Base-by-base conservation (phyloP, 768 basidiomycete species). In the Tricholoma bakamatsutake region DNA sequence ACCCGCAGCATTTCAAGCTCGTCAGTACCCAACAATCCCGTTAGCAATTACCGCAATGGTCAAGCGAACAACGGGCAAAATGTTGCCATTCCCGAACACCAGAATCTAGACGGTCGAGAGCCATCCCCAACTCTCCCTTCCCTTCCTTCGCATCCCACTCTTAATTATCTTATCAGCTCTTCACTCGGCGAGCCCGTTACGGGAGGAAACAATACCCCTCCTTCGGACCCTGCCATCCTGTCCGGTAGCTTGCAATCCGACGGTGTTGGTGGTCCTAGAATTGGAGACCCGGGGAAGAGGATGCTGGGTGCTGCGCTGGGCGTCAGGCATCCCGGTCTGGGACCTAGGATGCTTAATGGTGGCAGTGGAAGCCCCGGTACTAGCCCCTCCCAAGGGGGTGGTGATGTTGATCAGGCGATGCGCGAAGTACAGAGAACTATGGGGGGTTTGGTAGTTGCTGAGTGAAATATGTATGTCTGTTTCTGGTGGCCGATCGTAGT, bases 261-360 rank as follows among this genome's bases (percentile, higher is more conserved):
- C 52, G 50, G 64, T 50, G 69, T 72, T 17, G 69, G 71, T 2
- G 85, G 84, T n/a, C 90, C 90, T 18, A 81, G 86, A 64, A 91
- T 93, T 62, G 91, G 91, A 34, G 89, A 93, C 69, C 88, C 91
- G 31, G 91, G 88, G 39, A 90, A 90, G 74, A 78, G 91, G 64
- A 93, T 93, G 90, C 77, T 93, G 21, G 92, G 90, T 40, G 86
- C 87, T 53, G 90, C 90, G 31, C 75, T 93, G 55, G 92, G 91
- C 45, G 80, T 93, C 57, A 80, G 90, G 71, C 90, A 91, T 70
- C 91, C 91, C 30, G 78, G 79, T 37, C 73, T 91, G 56, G 80
- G 79, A 18, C 83, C 85, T 35, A 80, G 89, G 59, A 67, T 82
- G 51, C 68, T 86, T 61, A 77, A 73, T 57, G 73, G 73, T 48